phyloP scores from a whole-genome alignment of 1,139 yeast species.

The Debaryomyces coudertii region DNA sequence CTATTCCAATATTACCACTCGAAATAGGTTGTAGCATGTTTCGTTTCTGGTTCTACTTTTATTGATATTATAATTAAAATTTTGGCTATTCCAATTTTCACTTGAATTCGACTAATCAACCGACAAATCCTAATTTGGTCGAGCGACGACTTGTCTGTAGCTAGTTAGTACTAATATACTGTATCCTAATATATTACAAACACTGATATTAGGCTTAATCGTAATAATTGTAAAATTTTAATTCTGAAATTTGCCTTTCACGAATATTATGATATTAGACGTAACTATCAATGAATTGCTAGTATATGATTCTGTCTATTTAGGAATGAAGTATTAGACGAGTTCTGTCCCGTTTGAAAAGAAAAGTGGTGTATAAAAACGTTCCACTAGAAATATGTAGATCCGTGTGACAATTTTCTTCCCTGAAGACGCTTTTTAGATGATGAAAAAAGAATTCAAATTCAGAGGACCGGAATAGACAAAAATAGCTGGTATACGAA shows the following conservation, averaged over 20 bases:
- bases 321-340: neutral
- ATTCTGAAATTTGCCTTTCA: neutral
- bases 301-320: neutral
- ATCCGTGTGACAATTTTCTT: neutral
- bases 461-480: neutral
- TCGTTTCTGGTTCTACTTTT: neutral
- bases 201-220: neutral
- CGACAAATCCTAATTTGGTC: neutral
- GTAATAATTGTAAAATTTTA: neutral
- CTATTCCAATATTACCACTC: conserved; percentile 3
- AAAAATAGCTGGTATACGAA: neutral
- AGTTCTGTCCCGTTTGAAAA: neutral
- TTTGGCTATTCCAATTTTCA: neutral
- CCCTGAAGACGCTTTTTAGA: neutral
- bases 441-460: neutral
- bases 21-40: conserved; percentile 6
- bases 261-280: neutral
- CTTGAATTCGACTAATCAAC: neutral
- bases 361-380: neutral
- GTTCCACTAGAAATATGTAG: neutral
- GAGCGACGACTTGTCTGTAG: neutral
- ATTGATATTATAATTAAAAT: neutral
- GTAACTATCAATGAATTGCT: too few relatives aligned
- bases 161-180: neutral
- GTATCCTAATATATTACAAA: neutral